These are phyloP conservation scores for Dioszegia aurantiaca DNA, from an alignment of 768 basidiomycete genomes.

Conservation along the genomic window DNA sequence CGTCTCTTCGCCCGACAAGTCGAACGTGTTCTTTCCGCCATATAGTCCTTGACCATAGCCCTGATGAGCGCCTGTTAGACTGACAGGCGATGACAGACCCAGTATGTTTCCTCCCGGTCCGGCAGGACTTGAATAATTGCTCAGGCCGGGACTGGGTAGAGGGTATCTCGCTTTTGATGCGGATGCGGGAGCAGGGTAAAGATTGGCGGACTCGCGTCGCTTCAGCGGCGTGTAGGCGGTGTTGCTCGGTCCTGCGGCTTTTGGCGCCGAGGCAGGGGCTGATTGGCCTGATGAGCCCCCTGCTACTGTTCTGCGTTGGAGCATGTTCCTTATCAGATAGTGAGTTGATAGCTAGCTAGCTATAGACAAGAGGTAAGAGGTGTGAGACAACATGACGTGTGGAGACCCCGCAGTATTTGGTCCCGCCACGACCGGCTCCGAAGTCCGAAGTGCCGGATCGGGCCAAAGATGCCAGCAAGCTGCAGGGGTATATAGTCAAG, in stretches of 20 bases:
- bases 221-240: conserved; percentile 37
- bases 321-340: no score
- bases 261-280: neutral
- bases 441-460: neutral
- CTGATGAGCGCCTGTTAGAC: neutral
- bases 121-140: neutral
- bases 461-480: neutral
- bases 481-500: neutral
- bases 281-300: neutral
- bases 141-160: conserved; percentile 26
- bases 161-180: conserved; percentile 26
- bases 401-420: conserved; percentile 1
- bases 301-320: conserved; percentile 22
- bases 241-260: conserved; percentile 19
- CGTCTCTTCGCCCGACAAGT: neutral
- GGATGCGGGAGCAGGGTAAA: conserved; percentile 26
- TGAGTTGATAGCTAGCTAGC: no score
- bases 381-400: neutral
- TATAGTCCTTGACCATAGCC: conserved; percentile 4
- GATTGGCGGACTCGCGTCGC: conserved; percentile 31
- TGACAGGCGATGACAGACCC: neutral
- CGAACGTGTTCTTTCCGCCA: neutral
- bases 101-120: conserved; percentile 3
- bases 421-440: neutral
- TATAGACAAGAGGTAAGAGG: no score